A percentile compares a stretch with the other conserved stretches of the same genome.
Conservation (phyloP, 2,329 filamentous ascomycete species). For the Sporothrix brasiliensis region DNA sequence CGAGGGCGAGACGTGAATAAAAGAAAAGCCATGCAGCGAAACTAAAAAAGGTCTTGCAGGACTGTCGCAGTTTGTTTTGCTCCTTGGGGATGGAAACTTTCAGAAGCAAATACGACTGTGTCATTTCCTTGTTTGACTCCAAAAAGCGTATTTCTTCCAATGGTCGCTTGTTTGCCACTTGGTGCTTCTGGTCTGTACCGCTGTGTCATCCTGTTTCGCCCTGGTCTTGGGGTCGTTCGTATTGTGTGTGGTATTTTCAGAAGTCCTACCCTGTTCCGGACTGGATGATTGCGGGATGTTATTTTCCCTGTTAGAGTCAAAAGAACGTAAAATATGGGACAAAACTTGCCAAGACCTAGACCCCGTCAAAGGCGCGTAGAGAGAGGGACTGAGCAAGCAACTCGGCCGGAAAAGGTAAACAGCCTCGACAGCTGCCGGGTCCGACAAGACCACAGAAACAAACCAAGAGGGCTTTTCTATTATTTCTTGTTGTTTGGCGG, state of each 20-base stretch:
- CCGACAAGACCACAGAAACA: no score
- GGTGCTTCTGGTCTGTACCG: background rate
- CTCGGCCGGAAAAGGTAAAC: slow-evolving; percentile 14
- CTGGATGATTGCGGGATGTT: background rate
- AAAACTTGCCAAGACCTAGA: background rate
- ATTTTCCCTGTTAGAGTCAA: background rate
- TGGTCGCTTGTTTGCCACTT: background rate
- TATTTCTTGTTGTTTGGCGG: background rate
- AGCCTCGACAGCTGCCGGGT: background rate
- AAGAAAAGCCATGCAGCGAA: background rate
- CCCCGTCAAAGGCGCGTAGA: background rate
- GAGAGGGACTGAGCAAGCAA: background rate
- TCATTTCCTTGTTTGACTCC: background rate
- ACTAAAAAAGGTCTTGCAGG: background rate
- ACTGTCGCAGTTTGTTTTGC: slow-evolving; percentile 13
- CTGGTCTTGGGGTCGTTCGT: background rate
- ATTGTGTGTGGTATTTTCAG: background rate
- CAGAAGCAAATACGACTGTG: background rate
- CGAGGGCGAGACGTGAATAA: background rate
- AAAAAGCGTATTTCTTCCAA: background rate
- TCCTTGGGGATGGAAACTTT: slow-evolving; percentile 15
- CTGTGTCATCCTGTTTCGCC: slow-evolving; percentile 6
- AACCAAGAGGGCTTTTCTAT: background rate
- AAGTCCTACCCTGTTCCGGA: no score
- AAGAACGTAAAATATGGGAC: background rate